Evolutionary conservation across 202 grass and related monocot genomes (phyloP).

Genomic region (Eragrostis tef): DNA sequence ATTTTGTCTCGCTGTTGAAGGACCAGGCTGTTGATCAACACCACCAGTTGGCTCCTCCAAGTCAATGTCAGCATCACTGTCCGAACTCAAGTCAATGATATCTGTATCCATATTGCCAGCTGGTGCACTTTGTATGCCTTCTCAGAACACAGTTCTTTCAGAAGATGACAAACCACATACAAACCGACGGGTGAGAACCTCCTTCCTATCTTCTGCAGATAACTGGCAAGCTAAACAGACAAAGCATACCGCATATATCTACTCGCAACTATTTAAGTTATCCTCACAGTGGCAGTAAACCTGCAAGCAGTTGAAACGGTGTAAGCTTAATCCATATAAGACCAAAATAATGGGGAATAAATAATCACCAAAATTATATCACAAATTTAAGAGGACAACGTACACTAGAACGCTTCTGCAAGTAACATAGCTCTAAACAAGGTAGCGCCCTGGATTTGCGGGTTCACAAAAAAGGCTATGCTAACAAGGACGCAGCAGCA

Average conservation of each 20-base stretch:
- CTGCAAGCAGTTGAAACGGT: slow-evolving; percentile 41
- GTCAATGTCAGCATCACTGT: slow-evolving; percentile 54
- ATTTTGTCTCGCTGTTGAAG: slow-evolving; percentile 37
- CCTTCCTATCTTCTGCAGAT: slow-evolving; percentile 11
- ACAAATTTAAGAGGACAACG: background rate
- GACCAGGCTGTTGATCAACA: slow-evolving; percentile 27
- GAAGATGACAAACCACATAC: slow-evolving; percentile 23
- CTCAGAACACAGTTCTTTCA: slow-evolving; percentile 20
- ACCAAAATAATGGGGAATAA: background rate
- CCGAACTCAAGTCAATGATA: slow-evolving; percentile 54
- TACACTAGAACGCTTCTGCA: slow-evolving; percentile 11
- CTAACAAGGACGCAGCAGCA: background rate
- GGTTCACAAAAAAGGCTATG: background rate
- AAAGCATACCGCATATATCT: background rate
- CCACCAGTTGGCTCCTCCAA: slow-evolving; percentile 32
- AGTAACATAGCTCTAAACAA: background rate
- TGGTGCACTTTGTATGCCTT: slow-evolving; percentile 18
- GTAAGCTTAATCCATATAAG: background rate
- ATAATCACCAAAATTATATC: slow-evolving; percentile 2
- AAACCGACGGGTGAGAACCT: background rate
- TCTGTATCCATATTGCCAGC: slow-evolving; percentile 39
- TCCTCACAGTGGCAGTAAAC: slow-evolving; percentile 16
- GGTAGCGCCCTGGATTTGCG: background rate
- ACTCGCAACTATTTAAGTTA: background rate
- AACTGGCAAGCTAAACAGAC: slow-evolving; percentile 21